phyloP scores from a whole-genome alignment of 352 stramenopile genomes.

The Phytopythium helicoides region DNA sequence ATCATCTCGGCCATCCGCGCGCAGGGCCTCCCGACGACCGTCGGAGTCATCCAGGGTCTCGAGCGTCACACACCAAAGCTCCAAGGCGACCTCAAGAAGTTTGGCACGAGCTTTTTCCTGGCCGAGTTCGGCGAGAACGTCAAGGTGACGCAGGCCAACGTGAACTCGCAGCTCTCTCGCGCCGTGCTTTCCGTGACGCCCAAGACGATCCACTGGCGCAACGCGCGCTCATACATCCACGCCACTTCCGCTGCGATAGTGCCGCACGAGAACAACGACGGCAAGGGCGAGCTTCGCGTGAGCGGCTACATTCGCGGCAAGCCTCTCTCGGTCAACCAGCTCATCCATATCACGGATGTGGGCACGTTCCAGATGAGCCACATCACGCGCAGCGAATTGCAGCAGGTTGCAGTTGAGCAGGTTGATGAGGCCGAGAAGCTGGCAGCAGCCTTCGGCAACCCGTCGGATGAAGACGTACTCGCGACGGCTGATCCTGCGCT shows the following conservation, averaged over 20 bases:
- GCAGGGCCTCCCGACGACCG: slow-evolving; percentile 88
- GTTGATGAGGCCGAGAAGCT: slow-evolving; percentile 24
- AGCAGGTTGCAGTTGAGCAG: slow-evolving; percentile 43
- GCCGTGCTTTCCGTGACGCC: slow-evolving; percentile 79
- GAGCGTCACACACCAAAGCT: slow-evolving; percentile 67
- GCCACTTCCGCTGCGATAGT: slow-evolving; percentile 64
- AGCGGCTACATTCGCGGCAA: slow-evolving; percentile 95
- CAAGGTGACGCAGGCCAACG: slow-evolving; percentile 80
- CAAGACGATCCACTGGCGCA: slow-evolving; percentile 87
- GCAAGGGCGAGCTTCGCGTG: slow-evolving; percentile 77
- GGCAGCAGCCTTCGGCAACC: slow-evolving; percentile 12
- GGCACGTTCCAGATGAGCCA: slow-evolving; percentile 91
- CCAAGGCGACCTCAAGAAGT: slow-evolving; percentile 81
- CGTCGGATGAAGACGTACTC: slow-evolving; percentile 45
- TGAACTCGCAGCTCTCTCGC: slow-evolving; percentile 75
- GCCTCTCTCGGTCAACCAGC: slow-evolving; percentile 93
- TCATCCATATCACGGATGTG: slow-evolving; percentile 96
- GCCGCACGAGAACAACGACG: slow-evolving; percentile 45
- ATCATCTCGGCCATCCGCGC: slow-evolving; percentile 92
- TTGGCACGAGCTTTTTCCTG: slow-evolving; percentile 86
- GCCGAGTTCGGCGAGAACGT: slow-evolving; percentile 85
- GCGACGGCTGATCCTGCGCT: slow-evolving; percentile 57
- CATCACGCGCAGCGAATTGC: slow-evolving; percentile 53
- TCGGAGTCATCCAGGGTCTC: slow-evolving; percentile 85
- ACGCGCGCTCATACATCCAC: slow-evolving; percentile 86